phyloP scores from a whole-genome alignment of 441 rosid genomes.

The Viola pubescens region DNA sequence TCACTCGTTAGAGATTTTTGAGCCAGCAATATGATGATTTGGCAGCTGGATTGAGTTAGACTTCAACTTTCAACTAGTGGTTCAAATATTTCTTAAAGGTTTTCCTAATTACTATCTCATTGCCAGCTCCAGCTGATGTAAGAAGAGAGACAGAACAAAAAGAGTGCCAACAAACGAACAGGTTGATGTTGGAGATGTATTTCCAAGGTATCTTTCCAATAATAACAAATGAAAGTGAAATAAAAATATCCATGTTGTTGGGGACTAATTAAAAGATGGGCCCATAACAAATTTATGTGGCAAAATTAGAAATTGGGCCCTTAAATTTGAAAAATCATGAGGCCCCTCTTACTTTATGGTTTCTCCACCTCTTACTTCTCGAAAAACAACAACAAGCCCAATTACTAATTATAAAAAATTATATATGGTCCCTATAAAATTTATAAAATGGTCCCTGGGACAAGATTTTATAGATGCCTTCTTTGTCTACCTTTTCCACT shows the following conservation, averaged over 20 bases:
- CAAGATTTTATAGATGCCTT: too few relatives aligned
- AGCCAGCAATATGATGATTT: too few relatives aligned
- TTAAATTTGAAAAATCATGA: background rate
- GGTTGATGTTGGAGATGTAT: background rate
- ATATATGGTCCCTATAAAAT: too few relatives aligned
- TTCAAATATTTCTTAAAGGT: too few relatives aligned
- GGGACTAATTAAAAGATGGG: background rate
- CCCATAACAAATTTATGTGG: background rate
- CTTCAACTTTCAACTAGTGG: too few relatives aligned
- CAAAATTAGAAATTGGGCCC: background rate
- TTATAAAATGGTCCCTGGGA: too few relatives aligned
- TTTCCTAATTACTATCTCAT: too few relatives aligned
- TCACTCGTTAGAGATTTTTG: too few relatives aligned
- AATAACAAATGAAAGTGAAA: background rate
- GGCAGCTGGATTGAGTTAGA: too few relatives aligned
- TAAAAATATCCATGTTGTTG: background rate
- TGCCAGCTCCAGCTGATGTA: too few relatives aligned
- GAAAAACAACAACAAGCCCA: background rate
- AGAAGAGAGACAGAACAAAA: background rate
- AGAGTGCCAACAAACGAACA: background rate
- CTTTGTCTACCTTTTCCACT: too few relatives aligned
- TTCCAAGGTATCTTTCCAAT: background rate
- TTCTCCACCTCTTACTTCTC: conserved; percentile 17
- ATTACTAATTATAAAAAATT: too few relatives aligned
- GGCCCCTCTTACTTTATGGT: background rate